A percentile compares a stretch with the other conserved stretches of the same genome.
These are phyloP conservation scores for Hymenoscyphus occultus DNA, from an alignment of 2,329 filamentous ascomycete genomes.

Conservation along the genomic window DNA sequence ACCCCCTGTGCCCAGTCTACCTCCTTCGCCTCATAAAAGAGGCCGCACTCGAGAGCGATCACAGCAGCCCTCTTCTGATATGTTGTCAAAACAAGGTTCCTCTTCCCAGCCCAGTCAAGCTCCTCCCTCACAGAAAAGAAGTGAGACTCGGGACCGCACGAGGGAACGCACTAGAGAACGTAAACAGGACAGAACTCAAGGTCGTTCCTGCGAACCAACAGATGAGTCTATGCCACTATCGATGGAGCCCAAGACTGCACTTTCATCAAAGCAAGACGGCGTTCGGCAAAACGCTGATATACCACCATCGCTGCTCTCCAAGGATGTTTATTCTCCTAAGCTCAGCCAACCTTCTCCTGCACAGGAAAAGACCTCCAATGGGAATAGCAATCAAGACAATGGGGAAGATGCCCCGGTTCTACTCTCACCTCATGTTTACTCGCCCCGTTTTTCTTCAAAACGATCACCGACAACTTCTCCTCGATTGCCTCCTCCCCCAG, in stretches of 20 bases:
- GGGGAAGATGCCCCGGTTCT: neutral
- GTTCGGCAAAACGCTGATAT: neutral
- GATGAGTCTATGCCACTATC: neutral
- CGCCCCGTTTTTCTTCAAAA: slow-evolving; percentile 5
- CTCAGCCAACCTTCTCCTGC: slow-evolving; percentile 3
- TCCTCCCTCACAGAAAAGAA: slow-evolving; percentile 4
- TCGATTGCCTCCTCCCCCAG: neutral
- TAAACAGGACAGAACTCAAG: slow-evolving; percentile 2
- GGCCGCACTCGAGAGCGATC: slow-evolving; percentile 9
- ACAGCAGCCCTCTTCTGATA: neutral
- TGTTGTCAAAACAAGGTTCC: neutral
- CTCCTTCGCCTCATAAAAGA: slow-evolving; percentile 5
- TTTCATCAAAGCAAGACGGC: slow-evolving; percentile 1
- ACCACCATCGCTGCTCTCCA: neutral
- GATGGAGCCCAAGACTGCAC: neutral
- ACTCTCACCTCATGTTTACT: slow-evolving; percentile 7
- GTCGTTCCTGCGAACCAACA: neutral
- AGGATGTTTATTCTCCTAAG: neutral
- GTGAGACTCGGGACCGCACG: slow-evolving; percentile 6
- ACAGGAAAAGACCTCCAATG: neutral
- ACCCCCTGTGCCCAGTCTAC: neutral
- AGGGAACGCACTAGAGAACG: slow-evolving; percentile 2
- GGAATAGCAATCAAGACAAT: neutral
- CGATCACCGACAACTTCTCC: neutral
- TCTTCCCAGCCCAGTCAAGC: slow-evolving; percentile 3